Conservation (phyloP, 2,329 filamentous ascomycete species). For the Verticillium longisporum region DNA sequence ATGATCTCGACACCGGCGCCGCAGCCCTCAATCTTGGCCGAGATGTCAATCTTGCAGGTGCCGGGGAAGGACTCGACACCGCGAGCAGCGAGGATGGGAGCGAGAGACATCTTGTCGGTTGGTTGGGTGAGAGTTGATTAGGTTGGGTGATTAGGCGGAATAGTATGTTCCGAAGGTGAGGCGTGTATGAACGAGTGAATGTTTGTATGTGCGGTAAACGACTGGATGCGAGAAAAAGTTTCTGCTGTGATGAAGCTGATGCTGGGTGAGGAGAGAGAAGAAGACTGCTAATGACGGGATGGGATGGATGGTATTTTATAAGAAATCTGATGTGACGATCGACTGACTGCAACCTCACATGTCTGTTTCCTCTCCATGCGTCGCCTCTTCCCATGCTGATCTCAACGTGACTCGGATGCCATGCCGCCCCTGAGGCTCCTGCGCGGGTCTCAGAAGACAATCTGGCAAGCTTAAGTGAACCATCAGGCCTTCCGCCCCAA, state of each 20-base stretch:
- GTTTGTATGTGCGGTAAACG: not conserved
- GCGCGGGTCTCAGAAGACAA: not conserved
- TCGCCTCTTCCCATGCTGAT: not conserved
- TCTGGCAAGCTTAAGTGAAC: not conserved
- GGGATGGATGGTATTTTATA: constrained; percentile 1
- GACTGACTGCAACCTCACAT: not conserved
- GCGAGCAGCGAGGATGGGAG: not conserved
- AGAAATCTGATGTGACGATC: not conserved
- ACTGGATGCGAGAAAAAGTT: constrained; percentile 1
- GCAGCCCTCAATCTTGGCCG: not conserved
- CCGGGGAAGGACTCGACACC: not conserved
- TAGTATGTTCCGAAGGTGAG: not conserved
- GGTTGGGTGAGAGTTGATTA: not conserved
- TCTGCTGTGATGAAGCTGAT: not conserved
- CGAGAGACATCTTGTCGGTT: constrained; percentile 1
- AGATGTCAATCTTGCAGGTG: constrained; percentile 2
- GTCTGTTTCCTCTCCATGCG: not conserved
- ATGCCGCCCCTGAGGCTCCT: constrained; percentile 2
- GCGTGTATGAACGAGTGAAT: not conserved
- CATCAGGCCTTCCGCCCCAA: not conserved
- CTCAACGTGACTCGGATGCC: constrained; percentile 7
- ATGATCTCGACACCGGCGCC: not conserved
- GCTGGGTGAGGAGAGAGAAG: not conserved
- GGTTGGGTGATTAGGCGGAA: not conserved
- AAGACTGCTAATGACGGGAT: not conserved